phyloP scores from a whole-genome alignment of 2,329 filamentous ascomycete species.

The Furcasterigmium sp. region DNA sequence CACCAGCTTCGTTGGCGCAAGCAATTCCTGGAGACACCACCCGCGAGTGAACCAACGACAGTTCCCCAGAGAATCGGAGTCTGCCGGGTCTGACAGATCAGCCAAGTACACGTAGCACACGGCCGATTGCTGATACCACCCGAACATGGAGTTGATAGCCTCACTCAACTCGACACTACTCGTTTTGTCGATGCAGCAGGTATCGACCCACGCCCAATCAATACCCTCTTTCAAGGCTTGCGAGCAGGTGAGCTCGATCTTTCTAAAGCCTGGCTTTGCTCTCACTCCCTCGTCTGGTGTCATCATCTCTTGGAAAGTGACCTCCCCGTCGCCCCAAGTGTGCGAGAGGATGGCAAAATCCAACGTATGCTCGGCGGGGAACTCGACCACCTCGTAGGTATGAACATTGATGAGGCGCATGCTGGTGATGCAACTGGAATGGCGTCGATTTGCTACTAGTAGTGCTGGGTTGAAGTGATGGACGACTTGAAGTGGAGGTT shows the following conservation, averaged over 20 bases:
- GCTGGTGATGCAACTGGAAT: too few relatives aligned
- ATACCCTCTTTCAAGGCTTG: constrained; percentile 15
- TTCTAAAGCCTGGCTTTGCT: background rate
- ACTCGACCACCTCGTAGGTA: constrained; percentile 1
- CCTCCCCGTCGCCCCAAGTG: constrained; percentile 10
- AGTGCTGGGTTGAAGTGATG: too few relatives aligned
- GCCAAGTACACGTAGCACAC: constrained; percentile 13
- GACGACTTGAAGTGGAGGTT: too few relatives aligned
- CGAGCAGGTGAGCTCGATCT: constrained; percentile 9
- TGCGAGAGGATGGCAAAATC: constrained; percentile 12
- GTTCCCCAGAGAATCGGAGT: background rate
- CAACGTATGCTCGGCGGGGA: background rate
- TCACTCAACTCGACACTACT: constrained; percentile 9
- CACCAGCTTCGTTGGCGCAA: constrained; percentile 6
- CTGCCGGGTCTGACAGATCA: constrained; percentile 1
- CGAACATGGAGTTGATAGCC: constrained; percentile 16
- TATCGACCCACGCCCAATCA: constrained; percentile 29
- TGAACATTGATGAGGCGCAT: constrained; percentile 4
- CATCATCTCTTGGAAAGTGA: constrained; percentile 6
- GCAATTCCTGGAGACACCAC: constrained; percentile 12
- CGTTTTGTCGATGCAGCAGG: constrained; percentile 26
- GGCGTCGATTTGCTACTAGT: too few relatives aligned
- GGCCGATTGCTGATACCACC: constrained; percentile 10
- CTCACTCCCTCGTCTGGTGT: background rate
- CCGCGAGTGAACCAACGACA: constrained; percentile 10